Base-by-base conservation (phyloP, 2,329 filamentous ascomycete genomes). In the Epichloe typhina region DNA sequence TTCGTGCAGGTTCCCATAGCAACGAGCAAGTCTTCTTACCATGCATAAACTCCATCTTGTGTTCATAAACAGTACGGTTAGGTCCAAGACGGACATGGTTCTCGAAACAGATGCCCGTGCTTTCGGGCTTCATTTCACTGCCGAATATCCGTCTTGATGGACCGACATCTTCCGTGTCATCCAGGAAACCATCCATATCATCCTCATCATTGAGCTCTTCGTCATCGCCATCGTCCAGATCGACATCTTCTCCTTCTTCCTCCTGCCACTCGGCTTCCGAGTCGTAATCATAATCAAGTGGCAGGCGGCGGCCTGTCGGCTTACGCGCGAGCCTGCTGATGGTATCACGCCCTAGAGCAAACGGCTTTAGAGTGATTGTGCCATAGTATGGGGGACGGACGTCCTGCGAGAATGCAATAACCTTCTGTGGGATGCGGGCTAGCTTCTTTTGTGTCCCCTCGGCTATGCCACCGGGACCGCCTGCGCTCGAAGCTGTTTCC, bases 241-340 rank as follows among this genome's bases (percentile, higher is more conserved):
- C 76, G 13, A 87, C 75, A 47, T 85, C 82, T 42, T 86, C 84
- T 26, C 84, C 84, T 51, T 70, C 79, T 54, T 83, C 77, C 52
- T 88, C 86, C 61, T 89, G 84, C 87, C 87, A 94, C 63, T 93
- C 88, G 5, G 80, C 86, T 64, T 94, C 87, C 3, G 86, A 91
- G 61, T 93, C 87, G 62, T 91, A 89, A 56, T 89, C 86, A 62
- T 94, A 94, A 58, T 88, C 75, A 4, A 86, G 74, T 5, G 82
- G 77, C 1, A 88, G 68, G n/a, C 72, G 67, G 54, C 75, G 64
- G 57, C 70, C 64, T 59, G 73, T 57, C 54, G 86, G 71, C 63
- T 79, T 69, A 60, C 78, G 63, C 53, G 78, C 76, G 6, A 82
- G 63, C 45, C 66, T 71, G 4, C 62, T 61, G 54, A 82, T 71